phyloP scores from a whole-genome alignment of 306 rosid genomes.

The Cucurbita pepo region DNA sequence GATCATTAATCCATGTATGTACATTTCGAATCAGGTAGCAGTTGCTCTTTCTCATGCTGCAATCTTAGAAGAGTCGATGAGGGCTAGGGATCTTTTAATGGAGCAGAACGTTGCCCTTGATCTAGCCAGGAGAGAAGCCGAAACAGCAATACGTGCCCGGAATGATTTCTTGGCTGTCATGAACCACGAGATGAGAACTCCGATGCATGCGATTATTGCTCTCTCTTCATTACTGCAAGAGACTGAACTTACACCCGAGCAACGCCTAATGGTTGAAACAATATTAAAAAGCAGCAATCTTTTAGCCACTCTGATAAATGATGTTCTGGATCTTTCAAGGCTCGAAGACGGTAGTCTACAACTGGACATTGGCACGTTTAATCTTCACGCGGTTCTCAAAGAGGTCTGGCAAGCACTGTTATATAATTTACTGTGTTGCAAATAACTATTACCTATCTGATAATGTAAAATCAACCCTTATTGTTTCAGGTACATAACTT shows the following conservation, averaged over 20 bases:
- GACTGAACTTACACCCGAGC: conserved; percentile 82
- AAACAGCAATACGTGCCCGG: conserved; percentile 96
- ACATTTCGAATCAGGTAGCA: conserved; percentile 47
- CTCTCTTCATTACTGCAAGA: conserved; percentile 93
- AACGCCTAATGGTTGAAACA: conserved; percentile 92
- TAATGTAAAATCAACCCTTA: conserved; percentile 9
- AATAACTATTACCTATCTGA: conserved; percentile 4
- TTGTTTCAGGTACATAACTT: conserved; percentile 67
- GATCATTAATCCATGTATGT: neutral
- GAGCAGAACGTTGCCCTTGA: conserved; percentile 95
- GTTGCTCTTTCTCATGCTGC: conserved; percentile 99
- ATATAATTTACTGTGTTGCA: neutral
- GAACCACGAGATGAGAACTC: conserved; percentile 99
- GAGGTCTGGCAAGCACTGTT: conserved; percentile 32
- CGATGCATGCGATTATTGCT: conserved; percentile 97
- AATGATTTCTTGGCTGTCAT: conserved; percentile 95
- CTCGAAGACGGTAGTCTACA: conserved; percentile 95
- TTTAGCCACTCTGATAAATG: conserved; percentile 79
- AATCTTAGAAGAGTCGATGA: conserved; percentile 93
- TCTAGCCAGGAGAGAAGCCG: conserved; percentile 95
- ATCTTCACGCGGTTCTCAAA: conserved; percentile 68
- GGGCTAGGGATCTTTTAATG: conserved; percentile 88
- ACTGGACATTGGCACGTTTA: conserved; percentile 59
- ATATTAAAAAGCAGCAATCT: conserved; percentile 84
- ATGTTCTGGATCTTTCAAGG: conserved; percentile 91